Evolutionary conservation across 176 grass and related monocot species (phyloP), one percentile per base, ranked within the genome.

Genomic region (Pharus latifolius): DNA sequence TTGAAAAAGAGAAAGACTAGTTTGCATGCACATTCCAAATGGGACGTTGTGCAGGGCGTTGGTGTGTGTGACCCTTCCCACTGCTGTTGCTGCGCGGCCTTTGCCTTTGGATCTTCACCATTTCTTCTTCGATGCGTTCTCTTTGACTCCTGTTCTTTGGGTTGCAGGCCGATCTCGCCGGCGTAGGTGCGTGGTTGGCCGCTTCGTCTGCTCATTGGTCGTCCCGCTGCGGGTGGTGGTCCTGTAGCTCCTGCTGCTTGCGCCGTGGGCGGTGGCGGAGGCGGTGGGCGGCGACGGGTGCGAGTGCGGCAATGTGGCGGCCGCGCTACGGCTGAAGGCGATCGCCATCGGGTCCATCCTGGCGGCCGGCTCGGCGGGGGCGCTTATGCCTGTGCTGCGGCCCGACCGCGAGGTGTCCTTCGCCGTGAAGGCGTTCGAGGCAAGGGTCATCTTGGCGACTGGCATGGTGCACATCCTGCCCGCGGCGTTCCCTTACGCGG

Each of bases 391-490:
- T 2, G 61, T 96, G 1, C 62, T 96, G 19, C 82, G 83, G 9
- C 88, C 88, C 11, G 92, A 88, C 30, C 73, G 79, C 33, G 87
- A 75, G 55, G 57, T 91, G 32, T 96, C 91, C 55, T 81, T 86
- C 53, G 63, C 84, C 17, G 85, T 96, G 15, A 96, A 96, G 82
- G 88, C 92, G 53, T 96, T 96, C 61, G 92, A 88, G 4, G 89
- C 92, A 0, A 88, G 92, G 0, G 92, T 96, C 66, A 96, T 96
- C 67, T 87, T 96, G 46, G 91, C 91, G 56, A 96, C 91, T 13
- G 91, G 91, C 17, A 87, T 87, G 78, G 84, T 96, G 38, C 92
- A 96, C 67, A 90, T 96, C 66, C 70, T 96, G 6, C 92, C 92
- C 11, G 85, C 84, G 45, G 89, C 92, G 2, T 96, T 98, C 81